Percentiles rank a stretch among this genome's conserved stretches.
These are phyloP conservation scores for Platanthera zijinensis DNA, from an alignment of 106 monocot genomes.

Conservation along the genomic window DNA sequence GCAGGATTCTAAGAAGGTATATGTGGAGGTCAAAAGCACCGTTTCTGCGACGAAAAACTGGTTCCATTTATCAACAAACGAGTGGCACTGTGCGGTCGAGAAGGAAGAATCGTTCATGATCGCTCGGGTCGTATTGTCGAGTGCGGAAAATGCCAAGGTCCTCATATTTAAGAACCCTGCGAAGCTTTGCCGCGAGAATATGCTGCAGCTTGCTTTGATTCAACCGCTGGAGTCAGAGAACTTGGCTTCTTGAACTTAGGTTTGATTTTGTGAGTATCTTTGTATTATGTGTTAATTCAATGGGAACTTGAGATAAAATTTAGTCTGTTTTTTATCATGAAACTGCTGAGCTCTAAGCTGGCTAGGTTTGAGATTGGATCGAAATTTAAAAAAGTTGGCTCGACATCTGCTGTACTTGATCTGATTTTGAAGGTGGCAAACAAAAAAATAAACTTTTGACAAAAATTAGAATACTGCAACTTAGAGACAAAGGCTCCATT, in stretches of 20 bases:
- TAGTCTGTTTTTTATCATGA: too few relatives aligned
- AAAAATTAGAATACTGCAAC: too few relatives aligned
- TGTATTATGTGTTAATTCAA: not conserved
- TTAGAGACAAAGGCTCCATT: too few relatives aligned
- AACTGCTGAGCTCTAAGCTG: too few relatives aligned
- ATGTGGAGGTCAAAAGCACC: slow-evolving; percentile 45
- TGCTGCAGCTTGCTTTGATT: slow-evolving; percentile 33
- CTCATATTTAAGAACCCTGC: slow-evolving; percentile 40
- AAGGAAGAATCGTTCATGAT: slow-evolving; percentile 43
- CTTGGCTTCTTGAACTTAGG: not conserved
- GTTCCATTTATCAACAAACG: slow-evolving; percentile 40
- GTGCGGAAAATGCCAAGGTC: slow-evolving; percentile 15
- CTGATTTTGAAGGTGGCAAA: too few relatives aligned
- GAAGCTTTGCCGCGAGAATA: slow-evolving; percentile 29
- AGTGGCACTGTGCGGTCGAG: slow-evolving; percentile 39
- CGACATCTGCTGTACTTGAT: too few relatives aligned
- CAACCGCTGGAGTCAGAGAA: not conserved
- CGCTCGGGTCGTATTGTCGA: slow-evolving; percentile 23
- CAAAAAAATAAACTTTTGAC: too few relatives aligned
- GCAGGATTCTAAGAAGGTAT: slow-evolving; percentile 12
- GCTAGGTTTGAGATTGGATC: too few relatives aligned
- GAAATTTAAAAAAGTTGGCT: too few relatives aligned
- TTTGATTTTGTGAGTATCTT: too few relatives aligned
- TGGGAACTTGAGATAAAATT: not conserved
- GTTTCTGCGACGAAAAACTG: slow-evolving; percentile 39